These are phyloP conservation scores for Xylaria grammica DNA, from an alignment of 495 filamentous ascomycete species.

Conservation along the genomic window DNA sequence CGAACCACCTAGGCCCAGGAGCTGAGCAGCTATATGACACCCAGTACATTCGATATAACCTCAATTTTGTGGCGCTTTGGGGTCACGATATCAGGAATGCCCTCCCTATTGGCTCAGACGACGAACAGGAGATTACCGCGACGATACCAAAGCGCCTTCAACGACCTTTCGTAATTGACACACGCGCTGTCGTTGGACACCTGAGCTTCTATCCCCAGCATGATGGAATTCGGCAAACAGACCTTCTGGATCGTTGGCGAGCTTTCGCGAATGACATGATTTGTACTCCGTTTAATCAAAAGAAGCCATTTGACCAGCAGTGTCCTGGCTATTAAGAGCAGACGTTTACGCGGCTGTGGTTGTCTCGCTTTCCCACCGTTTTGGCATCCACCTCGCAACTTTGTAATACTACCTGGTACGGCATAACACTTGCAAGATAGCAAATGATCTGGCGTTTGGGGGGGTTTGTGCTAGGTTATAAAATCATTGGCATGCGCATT, in stretches of 20 bases:
- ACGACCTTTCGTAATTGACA: constrained; percentile 55
- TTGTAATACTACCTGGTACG: not conserved
- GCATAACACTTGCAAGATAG: not conserved
- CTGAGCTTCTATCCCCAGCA: constrained; percentile 49
- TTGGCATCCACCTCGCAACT: not conserved
- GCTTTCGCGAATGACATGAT: constrained; percentile 57
- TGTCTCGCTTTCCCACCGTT: too few species aligned
- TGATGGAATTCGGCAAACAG: constrained; percentile 52
- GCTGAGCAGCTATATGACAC: constrained; percentile 51
- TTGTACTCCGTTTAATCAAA: constrained; percentile 30
- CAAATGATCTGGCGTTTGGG: not conserved
- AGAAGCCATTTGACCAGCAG: constrained; percentile 32
- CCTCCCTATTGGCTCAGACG: constrained; percentile 38
- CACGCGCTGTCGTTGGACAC: constrained; percentile 57
- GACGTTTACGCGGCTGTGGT: too few species aligned
- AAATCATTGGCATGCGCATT: not conserved
- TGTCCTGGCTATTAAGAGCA: constrained; percentile 35
- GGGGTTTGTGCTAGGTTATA: not conserved
- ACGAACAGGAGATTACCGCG: constrained; percentile 40
- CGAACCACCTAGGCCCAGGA: constrained; percentile 27
- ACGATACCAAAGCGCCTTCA: constrained; percentile 30
- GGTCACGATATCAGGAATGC: constrained; percentile 43
- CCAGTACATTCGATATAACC: constrained; percentile 48
- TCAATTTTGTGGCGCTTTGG: constrained; percentile 56
- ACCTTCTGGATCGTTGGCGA: constrained; percentile 58